A percentile compares a stretch with the other conserved stretches of the same genome.
These are phyloP conservation scores for Plantago major DNA, from an alignment of 257 asterid species.

Conservation along the genomic window DNA sequence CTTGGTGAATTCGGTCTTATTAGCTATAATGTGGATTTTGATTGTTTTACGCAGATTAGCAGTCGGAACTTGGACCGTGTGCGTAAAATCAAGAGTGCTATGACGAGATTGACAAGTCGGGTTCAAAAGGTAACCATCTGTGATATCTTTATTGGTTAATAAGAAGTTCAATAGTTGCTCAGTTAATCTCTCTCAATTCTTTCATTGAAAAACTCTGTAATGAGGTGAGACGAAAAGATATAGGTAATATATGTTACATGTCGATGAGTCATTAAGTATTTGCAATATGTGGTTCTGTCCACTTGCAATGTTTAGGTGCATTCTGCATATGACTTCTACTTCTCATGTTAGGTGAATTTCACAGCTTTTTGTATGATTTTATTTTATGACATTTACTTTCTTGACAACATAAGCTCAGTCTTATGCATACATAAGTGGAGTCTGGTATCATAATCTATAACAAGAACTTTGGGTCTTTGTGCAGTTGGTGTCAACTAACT, in stretches of 20 bases:
- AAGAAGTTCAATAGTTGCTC: no score
- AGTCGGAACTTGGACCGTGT: conserved; percentile 87
- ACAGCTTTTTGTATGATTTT: not conserved
- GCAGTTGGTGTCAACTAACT: not conserved
- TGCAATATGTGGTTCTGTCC: no score
- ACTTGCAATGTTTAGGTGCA: no score
- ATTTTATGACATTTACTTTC: not conserved
- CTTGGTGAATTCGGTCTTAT: not conserved
- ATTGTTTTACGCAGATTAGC: conserved; percentile 44
- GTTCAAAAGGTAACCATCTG: conserved; percentile 68
- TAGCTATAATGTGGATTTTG: not conserved
- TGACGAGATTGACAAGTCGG: conserved; percentile 76
- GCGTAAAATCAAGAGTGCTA: conserved; percentile 75
- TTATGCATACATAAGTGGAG: not conserved
- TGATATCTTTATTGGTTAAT: not conserved
- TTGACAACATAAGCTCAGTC: not conserved
- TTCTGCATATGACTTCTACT: no score
- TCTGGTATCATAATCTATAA: not conserved
- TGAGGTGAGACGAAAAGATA: no score
- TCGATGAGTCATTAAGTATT: no score
- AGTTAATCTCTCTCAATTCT: no score
- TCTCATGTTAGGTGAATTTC: no score
- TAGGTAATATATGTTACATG: no score
- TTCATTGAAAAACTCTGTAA: no score
- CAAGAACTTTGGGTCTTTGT: not conserved